These are phyloP conservation scores for Aspergillus sp. DNA, from an alignment of 2,329 filamentous ascomycete species.

Conservation along the genomic window DNA sequence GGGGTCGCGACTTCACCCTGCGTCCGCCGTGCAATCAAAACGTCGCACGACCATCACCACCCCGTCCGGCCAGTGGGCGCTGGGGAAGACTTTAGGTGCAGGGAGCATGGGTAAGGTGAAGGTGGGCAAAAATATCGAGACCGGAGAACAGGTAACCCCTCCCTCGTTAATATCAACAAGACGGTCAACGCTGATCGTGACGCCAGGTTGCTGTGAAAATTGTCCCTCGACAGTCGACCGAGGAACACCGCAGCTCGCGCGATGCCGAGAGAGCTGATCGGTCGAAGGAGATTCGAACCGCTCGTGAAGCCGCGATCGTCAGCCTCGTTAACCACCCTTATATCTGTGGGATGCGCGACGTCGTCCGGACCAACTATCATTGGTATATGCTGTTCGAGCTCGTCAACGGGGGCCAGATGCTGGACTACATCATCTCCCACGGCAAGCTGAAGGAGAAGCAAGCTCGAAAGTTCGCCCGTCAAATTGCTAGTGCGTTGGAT, in stretches of 20 bases:
- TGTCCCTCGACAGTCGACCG: conserved; percentile 83
- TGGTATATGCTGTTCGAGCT: conserved; percentile 99
- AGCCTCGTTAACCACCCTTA: conserved; percentile 92
- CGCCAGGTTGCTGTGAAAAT: conserved; percentile 91
- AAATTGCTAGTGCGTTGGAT: conserved; percentile 94
- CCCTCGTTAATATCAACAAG: not conserved
- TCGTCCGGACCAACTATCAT: conserved; percentile 93
- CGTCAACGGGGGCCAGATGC: conserved; percentile 98
- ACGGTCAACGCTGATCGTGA: not conserved
- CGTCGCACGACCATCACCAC: conserved; percentile 82
- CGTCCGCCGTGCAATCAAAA: conserved; percentile 41
- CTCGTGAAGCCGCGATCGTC: conserved; percentile 93
- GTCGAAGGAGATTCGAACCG: conserved; percentile 93
- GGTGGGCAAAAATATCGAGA: conserved; percentile 84
- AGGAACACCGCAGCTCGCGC: conserved; percentile 70
- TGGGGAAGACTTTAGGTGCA: conserved; percentile 95
- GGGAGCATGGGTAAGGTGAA: conserved; percentile 99
- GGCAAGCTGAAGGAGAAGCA: conserved; percentile 97
- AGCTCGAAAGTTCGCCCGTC: conserved; percentile 93
- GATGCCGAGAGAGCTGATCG: conserved; percentile 89
- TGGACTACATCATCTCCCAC: conserved; percentile 99
- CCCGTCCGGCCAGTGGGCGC: conserved; percentile 85
- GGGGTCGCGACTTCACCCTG: conserved; percentile 29
- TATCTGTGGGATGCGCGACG: conserved; percentile 92
- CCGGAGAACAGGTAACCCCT: conserved; percentile 76